phyloP scores from a whole-genome alignment of 331 rosid genomes.

The Dryas integrifolia region DNA sequence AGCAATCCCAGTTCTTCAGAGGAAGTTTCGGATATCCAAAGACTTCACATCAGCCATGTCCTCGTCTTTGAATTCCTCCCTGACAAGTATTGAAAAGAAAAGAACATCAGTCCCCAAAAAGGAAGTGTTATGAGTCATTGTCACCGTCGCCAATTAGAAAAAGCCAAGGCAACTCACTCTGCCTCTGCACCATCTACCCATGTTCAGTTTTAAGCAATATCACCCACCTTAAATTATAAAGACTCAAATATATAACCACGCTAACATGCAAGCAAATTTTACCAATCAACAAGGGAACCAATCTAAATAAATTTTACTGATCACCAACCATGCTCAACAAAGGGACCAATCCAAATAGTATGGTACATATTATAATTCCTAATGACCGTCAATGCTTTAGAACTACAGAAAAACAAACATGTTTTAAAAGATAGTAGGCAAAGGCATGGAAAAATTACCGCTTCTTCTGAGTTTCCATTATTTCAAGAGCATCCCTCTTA shows the following conservation, averaged over 20 bases:
- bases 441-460: slow-evolving; percentile 42
- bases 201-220: neutral
- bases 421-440: neutral
- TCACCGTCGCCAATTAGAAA: neutral
- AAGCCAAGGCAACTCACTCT: neutral
- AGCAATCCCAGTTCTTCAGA: slow-evolving; percentile 32
- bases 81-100: slow-evolving; percentile 30
- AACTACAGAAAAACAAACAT: neutral
- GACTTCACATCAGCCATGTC: slow-evolving; percentile 54
- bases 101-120: neutral
- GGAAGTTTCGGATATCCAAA: slow-evolving; percentile 85
- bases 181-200: neutral
- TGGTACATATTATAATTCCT: neutral
- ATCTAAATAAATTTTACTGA: neutral
- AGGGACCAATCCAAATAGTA: neutral
- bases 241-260: neutral
- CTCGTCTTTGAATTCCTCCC: slow-evolving; percentile 98
- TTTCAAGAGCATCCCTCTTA: slow-evolving; percentile 78
- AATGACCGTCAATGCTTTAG: neutral
- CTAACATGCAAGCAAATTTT: neutral
- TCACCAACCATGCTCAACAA: neutral
- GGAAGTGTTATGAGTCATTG: neutral
- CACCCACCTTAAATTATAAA: neutral
- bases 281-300: neutral
- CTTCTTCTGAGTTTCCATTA: slow-evolving; percentile 91